A percentile compares a stretch with the other conserved stretches of the same genome.
These are phyloP conservation scores for Pseudoneurospora amorphoporcata DNA, from an alignment of 495 filamentous ascomycete species.

Conservation along the genomic window DNA sequence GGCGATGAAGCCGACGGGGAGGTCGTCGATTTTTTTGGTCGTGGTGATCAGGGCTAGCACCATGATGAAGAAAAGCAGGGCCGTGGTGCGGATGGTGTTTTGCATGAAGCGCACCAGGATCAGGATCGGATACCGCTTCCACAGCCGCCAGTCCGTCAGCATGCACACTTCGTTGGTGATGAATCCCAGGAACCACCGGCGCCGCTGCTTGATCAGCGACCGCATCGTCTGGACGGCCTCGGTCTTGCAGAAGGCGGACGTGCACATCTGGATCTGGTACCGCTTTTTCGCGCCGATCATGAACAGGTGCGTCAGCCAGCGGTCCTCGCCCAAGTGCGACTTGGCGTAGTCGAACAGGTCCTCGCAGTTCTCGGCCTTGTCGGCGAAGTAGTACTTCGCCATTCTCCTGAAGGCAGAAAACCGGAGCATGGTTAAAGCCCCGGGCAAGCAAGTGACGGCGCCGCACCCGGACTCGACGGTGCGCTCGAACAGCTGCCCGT, in stretches of 20 bases:
- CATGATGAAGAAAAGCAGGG: constrained; percentile 93
- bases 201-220: constrained; percentile 86
- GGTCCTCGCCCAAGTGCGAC: constrained; percentile 90
- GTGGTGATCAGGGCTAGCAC: constrained; percentile 81
- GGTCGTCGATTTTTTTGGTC: constrained; percentile 59
- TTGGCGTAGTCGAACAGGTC: constrained; percentile 97
- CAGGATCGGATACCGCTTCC: constrained; percentile 86
- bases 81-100: constrained; percentile 93
- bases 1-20: constrained; percentile 90
- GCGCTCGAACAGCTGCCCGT: constrained; percentile 94
- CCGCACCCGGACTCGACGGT: constrained; percentile 95
- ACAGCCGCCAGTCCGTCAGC: constrained; percentile 87
- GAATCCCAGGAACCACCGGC: constrained; percentile 94
- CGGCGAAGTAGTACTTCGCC: constrained; percentile 98
- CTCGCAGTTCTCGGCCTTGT: constrained; percentile 91
- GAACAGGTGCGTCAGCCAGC: constrained; percentile 96
- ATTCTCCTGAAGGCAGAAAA: constrained; percentile 95
- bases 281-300: constrained; percentile 93
- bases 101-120: constrained; percentile 85
- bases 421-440: constrained; percentile 86
- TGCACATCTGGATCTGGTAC: constrained; percentile 96
- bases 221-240: constrained; percentile 86
- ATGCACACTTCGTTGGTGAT: constrained; percentile 99
- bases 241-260: constrained; percentile 95
- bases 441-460: constrained; percentile 89